Evolutionary conservation across 192 early-diverging fungal genomes (phyloP), one percentile per base, ranked within the genome.

Genomic region (Chytriomyces hyalinus): DNA sequence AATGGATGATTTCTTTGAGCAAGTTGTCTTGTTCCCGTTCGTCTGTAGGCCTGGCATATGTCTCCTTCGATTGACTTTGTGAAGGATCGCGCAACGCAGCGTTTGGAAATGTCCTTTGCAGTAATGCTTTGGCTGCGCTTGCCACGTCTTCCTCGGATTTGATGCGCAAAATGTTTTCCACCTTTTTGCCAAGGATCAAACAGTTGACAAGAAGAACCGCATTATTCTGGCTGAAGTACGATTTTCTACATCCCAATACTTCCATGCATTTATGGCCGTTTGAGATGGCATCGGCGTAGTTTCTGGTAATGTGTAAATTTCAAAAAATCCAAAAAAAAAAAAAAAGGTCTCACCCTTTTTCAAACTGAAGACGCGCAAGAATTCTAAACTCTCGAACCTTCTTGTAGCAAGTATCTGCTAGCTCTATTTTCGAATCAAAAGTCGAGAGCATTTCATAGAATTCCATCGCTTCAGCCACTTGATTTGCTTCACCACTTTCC

Each of bases 401-500:
- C 22, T 67, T 67, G 13, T 46, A 44, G 44, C 28, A 67, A 5
- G 45, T 67, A 46, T 67, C 66, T 4, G 66, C 66, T 11, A 44
- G 43, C 13, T 67, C 66, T 17, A 43, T 15, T 20, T 26, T 11
- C 17, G 36, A 10, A 4, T 43, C 22, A 13, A 67, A 47, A n/a
- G 28, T 48, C 9, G 66, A 67, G 22, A 47, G 36, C 28, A 67
- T 26, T 15, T 67, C 50, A 59, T 73, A 73, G 43, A 43, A 73
- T 43, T 61, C 72, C 13, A 73, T 20, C 5, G 72, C 72, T 63
- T 73, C 72, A 6, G 28, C 45, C 8, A 13, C n/a, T 24, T 59
- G 72, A 45, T 47, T 48, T 22, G 46, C 46, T 63, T 73, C 72
- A 20, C 50, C 72, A 73, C 50, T 63, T n/a, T 73, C 61, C 20